phyloP scores from a whole-genome alignment of 2,329 filamentous ascomycete genomes.

The Neoscytalidium dimidiatum region DNA sequence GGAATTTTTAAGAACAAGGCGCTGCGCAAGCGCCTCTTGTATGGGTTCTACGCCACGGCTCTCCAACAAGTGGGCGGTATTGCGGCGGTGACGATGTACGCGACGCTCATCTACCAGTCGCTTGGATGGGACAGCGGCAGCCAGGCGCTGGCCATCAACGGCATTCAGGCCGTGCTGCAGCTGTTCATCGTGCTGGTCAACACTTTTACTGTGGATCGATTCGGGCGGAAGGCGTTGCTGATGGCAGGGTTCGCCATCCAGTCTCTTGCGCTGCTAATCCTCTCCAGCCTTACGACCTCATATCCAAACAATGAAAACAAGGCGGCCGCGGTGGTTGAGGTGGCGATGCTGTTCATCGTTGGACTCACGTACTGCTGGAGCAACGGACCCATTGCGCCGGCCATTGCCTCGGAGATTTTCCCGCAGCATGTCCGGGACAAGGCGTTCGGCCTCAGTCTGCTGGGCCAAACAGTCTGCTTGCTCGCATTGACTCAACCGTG shows the following conservation, averaged over 20 bases:
- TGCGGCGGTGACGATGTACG: slow-evolving; percentile 53
- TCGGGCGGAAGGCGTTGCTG: slow-evolving; percentile 43
- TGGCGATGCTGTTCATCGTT: slow-evolving; percentile 62
- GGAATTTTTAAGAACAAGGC: slow-evolving; percentile 34
- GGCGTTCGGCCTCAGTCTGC: background rate
- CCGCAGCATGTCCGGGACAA: slow-evolving; percentile 52
- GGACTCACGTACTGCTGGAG: slow-evolving; percentile 62
- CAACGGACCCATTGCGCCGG: slow-evolving; percentile 57
- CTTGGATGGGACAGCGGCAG: slow-evolving; percentile 39
- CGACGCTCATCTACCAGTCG: slow-evolving; percentile 45
- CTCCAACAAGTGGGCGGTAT: slow-evolving; percentile 46
- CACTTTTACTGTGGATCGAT: slow-evolving; percentile 46
- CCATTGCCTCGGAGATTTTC: slow-evolving; percentile 61
- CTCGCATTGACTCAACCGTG: slow-evolving; percentile 63
- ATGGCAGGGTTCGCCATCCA: slow-evolving; percentile 49
- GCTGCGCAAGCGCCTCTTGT: slow-evolving; percentile 41
- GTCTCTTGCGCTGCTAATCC: slow-evolving; percentile 50
- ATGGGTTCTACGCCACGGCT: slow-evolving; percentile 34
- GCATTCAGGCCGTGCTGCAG: slow-evolving; percentile 45
- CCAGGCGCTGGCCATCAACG: slow-evolving; percentile 40
- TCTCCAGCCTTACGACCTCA: slow-evolving; percentile 56
- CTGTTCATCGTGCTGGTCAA: slow-evolving; percentile 43
- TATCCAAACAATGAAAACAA: slow-evolving; percentile 55
- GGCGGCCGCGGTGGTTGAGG: slow-evolving; percentile 56
- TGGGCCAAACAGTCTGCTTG: slow-evolving; percentile 65